Evolutionary conservation across 2,329 filamentous ascomycete species (phyloP), one percentile per base, ranked within the genome.

Genomic region (Xylaria arbuscula): DNA sequence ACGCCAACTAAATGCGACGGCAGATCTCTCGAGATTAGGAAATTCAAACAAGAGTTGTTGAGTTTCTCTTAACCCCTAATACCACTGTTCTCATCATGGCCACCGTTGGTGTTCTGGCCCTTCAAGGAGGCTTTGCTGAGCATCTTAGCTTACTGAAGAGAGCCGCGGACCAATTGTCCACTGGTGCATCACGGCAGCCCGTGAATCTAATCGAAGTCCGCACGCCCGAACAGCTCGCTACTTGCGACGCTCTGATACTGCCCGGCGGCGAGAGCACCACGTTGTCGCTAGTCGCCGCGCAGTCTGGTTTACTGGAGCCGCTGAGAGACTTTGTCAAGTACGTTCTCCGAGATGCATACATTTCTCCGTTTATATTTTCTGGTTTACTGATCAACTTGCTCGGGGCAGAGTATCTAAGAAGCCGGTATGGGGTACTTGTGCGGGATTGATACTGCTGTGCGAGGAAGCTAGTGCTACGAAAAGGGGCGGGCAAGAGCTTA

Each of bases 251-350:
- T 32, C 86, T 99, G 51, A 89, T 99, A 77, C 89, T 99, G 55
- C 96, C 96, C 2, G 96, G 96, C 61, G 96, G 96, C 70, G 96
- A 99, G 81, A 97, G 93, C 81, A 98, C 96, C 1, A 91, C 95
- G 3, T 97, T 99, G 73, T 93, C 93, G 11, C 87, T 98, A 36
- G 92, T 98, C 17, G 96, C 96, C 3, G 89, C 89, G 24, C 88
- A 94, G 71, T 93, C 92, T 0, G 90, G 91, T 17, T 82, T 99
- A 42, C 82, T 99, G 64, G 93, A 97, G 74, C 94, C 94, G 2
- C 82, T 99, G 70, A 85, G 93, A 62, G 87, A 94, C 38, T 99
- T 97, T 80, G 94, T 98, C 77, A 97, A 97, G 90, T 95, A 82
- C 78, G 88, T 83, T 5, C 9, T 47, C 15, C 15, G 2, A 24